Evolutionary conservation across 2,329 filamentous ascomycete genomes (phyloP), one percentile per base, ranked within the genome.

Genomic region (Diplodia mutila): DNA sequence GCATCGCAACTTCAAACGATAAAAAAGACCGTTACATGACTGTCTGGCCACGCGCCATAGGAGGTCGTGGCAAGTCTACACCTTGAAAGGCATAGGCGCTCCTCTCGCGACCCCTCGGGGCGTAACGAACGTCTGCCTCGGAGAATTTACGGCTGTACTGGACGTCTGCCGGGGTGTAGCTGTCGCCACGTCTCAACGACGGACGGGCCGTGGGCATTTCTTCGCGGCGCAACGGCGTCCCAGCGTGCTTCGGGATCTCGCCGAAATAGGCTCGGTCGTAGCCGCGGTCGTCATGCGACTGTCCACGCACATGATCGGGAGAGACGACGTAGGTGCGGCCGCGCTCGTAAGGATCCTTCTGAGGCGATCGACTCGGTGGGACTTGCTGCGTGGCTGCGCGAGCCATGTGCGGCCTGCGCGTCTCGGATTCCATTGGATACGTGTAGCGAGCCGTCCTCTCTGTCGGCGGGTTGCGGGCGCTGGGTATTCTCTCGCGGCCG

Each of bases 81-180:
- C 52, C 3, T 7, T 42, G 29, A 29, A 51, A 66, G 27, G 53
- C 52, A 51, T 66, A 66, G 1, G 29, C 29, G 8, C 39, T 37
- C 27, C 23, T 51, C 23, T 48, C 52, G 37, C 52, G 64, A 27
- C 53, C 39, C 18, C 61, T 18, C 14, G 59, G 25, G 4, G 59
- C 42, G 18, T 51, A 78, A 11, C 72, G 75, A 49, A 82, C 72
- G 59, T 81, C 78, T 27, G 82, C 79, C 12, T 76, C 74, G 1
- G 75, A 75, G 29, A 73, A 71, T 57, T 73, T 74, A 46, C 69
- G 73, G 18, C 67, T 48, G 63, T 76, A 80, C 27, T 74, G 73
- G 4, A 79, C 72, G 1, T 77, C 70, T 14, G 75, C 73, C 0
- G 77, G 73, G 12, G 71, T 71, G 67, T 76, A 79, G 57, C 75